A percentile compares a stretch with the other conserved stretches of the same genome.
phyloP scores from a whole-genome alignment of 1,139 yeast genomes.

The Sugiyamaella castrensis region DNA sequence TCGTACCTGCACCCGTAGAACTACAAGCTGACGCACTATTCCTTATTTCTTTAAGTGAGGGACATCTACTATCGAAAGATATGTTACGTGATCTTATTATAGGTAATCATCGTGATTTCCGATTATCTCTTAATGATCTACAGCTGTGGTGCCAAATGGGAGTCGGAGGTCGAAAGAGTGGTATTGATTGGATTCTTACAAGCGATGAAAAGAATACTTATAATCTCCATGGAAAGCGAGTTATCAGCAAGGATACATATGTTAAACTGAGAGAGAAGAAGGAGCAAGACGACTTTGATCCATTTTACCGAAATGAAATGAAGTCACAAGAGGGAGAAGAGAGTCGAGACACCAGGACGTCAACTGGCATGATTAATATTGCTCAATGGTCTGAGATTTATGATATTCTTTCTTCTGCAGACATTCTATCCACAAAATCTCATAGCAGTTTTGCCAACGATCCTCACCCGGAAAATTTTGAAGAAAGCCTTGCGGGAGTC shows the following conservation, averaged over 20 bases:
- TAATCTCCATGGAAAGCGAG: conserved; percentile 21
- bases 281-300: conserved; percentile 3
- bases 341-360: not conserved
- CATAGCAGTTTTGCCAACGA: conserved; percentile 16
- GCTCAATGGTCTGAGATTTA: not conserved
- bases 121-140: conserved; percentile 52
- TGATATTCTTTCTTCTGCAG: conserved; percentile 21
- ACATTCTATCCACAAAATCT: conserved; percentile 19
- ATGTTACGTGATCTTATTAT: conserved; percentile 41
- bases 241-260: conserved; percentile 27
- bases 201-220: conserved; percentile 21
- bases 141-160: conserved; percentile 56
- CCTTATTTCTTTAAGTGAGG: conserved; percentile 39
- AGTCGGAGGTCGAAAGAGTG: conserved; percentile 34
- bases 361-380: not conserved
- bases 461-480: conserved; percentile 12
- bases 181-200: conserved; percentile 35
- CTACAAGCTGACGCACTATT: conserved; percentile 37
- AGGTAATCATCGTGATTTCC: conserved; percentile 47
- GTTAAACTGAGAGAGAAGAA: conserved; percentile 3
- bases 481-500: conserved; percentile 17
- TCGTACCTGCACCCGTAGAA: conserved; percentile 28
- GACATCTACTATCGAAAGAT: conserved; percentile 38
- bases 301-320: not conserved
- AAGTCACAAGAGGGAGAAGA: not conserved